Base-by-base conservation (phyloP, 2,329 filamentous ascomycete genomes). In the Aureobasidium sp. region DNA sequence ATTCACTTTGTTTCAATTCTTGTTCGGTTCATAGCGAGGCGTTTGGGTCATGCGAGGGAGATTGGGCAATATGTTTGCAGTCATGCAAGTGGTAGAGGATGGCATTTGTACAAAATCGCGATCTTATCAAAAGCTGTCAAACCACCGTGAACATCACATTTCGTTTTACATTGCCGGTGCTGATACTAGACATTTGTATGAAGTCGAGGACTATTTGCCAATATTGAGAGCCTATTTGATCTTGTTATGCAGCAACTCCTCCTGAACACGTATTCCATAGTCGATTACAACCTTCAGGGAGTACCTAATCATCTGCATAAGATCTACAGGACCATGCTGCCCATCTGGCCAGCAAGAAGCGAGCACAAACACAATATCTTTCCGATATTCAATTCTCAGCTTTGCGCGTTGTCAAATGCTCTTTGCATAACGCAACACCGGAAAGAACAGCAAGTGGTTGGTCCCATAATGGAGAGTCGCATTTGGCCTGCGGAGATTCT, bases 1-100 rank as follows among this genome's bases (percentile, higher is more conserved):
- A 36, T 15, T 56, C 17, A 23, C 41, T 5, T 8, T 53, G 12
- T 17, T 62, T 26, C 20, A 4, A 15, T 37, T 37, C 34, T 7
- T 57, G 41, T 39, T 48, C 5, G 15, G 9, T 27, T 61, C 23
- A 36, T 39, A 62, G 60, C 60, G 60, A 53, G 60, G 60, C 39
- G 60, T 62, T 62, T 26, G n/a, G 27, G 32, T 34, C n/a, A n/a
- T 52, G 50, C 23, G 12, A 52, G 29, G 5, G 12, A 37, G 20
- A 26, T 27, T 27, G 20, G n/a, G 29, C 29, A 4, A 10, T 23
- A n/a, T 12, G 7, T 20, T 34, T 17, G n/a, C 34, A 26, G 10
- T 12, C 37, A 37, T n/a, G 37, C 27, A 32, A 17, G 10, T 17
- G 27, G 46, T 13, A 32, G 17, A 32, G 13, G 15, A 32, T 20